Base-by-base conservation (phyloP, 1,284 basidiomycete genomes). In the Fomes fomentarius region DNA sequence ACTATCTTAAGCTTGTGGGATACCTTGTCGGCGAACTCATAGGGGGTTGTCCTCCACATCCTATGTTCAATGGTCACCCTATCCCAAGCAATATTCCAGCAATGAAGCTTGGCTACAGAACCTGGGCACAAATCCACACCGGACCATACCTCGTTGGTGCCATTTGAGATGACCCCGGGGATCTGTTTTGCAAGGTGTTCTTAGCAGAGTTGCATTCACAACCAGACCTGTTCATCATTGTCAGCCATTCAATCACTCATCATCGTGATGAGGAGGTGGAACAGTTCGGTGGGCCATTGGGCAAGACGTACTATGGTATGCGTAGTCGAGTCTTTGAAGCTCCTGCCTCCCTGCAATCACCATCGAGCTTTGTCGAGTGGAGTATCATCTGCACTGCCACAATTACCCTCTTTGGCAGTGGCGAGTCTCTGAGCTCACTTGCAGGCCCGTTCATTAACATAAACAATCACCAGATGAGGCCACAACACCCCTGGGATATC, bases 81-180 rank as follows among this genome's bases (percentile, higher is more conserved):
- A 7, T 60, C 0, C 67, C 60, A 4, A 62, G 58, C 2, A 11
- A 26, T 0, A 35, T 46, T 33, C 61, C 54, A 38, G 69, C 60
- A 7, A 61, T 39, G 14, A 50, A 33, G 31, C 45, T 26, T 1
- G 63, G 54, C 12, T 56, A 48, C 40, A 45, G 62, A 14, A 61
- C 14, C 4, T 67, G 67, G 68, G 34, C 30, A 11, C 56, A 68
- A 50, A 0, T 62, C 10, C 50, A 66, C 28, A 19, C 12, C 1
- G 60, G 69, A 6, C 42, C 62, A 11, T 68, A 69, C 47, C 60
- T 71, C 51, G 71, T 73, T 33, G 71, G 72, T 1, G 70, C 69
- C n/a, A 26, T 72, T 24, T 62, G 65, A 21, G 58, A 67, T 40
- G 64, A 68, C 9, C 57, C 47, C 1, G 35, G 19, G n/a, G 64